Evolutionary conservation across 257 asterid genomes (phyloP), one percentile per base, ranked within the genome.

Genomic region (Rubia yunnanensis): DNA sequence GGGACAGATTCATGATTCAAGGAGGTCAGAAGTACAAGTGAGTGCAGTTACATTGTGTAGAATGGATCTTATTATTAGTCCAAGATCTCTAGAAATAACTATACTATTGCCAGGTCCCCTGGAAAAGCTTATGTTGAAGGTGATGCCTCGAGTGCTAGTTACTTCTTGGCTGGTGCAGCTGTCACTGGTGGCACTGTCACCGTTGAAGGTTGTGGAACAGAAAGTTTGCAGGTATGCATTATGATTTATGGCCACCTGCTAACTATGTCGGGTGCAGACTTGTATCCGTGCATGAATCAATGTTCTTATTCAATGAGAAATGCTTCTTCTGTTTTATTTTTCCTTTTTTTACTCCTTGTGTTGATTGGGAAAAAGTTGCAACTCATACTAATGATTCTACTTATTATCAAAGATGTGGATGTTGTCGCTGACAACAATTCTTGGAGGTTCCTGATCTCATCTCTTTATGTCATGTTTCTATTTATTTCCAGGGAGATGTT

Each of bases 131-230:
- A 77, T 50, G 99, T 94, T 11, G 99, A 94, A 86, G 99, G 97
- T 64, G 99, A 94, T 75, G 99, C 99, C 70, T 94, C 97, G n/a
- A 94, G 97, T 64, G 97, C 99, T 69, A 94, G 99, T 76, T 94
- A 94, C 86, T 94, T 94, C 84, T 83, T 94, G 85, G 99, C 96
- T 38, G 99, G 99, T 68, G 99, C 99, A 56, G 97, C 99, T 65
- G 75, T 88, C 71, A 94, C 96, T 1, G 96, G 97, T 68, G 99
- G 99, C 73, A 90, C 97, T 34, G 55, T 80, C 67, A 80, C 97
- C 2, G 99, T 90, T 67, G 96, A 94, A 85, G 99, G 99, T 54
- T 94, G 99, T 63, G 99, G 99, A 73, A 88, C 95, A 46, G 85
- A 91, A 84, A 94, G 99, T 81, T 86, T 94, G 77, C 97, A 94